Evolutionary conservation across 108 stramenopile genomes (phyloP).

Genomic region (Conticribra guillardii): DNA sequence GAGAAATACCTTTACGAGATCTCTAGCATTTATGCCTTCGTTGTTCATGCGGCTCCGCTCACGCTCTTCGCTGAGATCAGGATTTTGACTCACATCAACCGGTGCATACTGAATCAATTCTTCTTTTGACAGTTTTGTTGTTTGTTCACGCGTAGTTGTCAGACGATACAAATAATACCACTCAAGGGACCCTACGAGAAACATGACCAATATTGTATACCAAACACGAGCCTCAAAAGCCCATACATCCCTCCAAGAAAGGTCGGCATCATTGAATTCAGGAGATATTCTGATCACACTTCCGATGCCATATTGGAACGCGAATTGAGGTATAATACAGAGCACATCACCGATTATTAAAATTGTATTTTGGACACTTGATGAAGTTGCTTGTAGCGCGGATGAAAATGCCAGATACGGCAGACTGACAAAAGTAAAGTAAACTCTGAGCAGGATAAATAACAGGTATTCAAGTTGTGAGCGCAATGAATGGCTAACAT

Average conservation of each 20-base stretch:
- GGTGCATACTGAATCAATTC: too few relatives aligned
- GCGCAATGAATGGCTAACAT: too few relatives aligned
- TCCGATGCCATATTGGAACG: slow-evolving; percentile 55
- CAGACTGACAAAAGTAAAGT: slow-evolving; percentile 33
- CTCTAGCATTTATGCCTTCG: slow-evolving; percentile 49
- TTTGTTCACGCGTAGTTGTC: slow-evolving; percentile 19
- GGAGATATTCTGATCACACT: slow-evolving; percentile 34
- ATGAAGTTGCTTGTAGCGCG: background rate
- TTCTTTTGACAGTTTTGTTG: background rate
- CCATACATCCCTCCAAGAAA: slow-evolving; percentile 50
- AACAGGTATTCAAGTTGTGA: too few relatives aligned
- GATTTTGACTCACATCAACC: slow-evolving; percentile 19
- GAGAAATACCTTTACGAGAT: slow-evolving; percentile 41
- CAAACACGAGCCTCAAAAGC: slow-evolving; percentile 46
- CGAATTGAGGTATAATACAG: slow-evolving; percentile 37
- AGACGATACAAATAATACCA: slow-evolving; percentile 46
- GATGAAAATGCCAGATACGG: slow-evolving; percentile 28
- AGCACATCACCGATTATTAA: slow-evolving; percentile 50
- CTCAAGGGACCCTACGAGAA: slow-evolving; percentile 30
- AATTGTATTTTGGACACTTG: slow-evolving; percentile 3
- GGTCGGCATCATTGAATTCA: slow-evolving; percentile 23
- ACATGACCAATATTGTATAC: slow-evolving; percentile 41
- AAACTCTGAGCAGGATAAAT: slow-evolving; percentile 16
- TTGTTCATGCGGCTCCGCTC: slow-evolving; percentile 12
- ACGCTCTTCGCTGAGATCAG: slow-evolving; percentile 31